These are phyloP conservation scores for Nigrospora sphaerica DNA, from an alignment of 2,329 filamentous ascomycete species.

Conservation along the genomic window DNA sequence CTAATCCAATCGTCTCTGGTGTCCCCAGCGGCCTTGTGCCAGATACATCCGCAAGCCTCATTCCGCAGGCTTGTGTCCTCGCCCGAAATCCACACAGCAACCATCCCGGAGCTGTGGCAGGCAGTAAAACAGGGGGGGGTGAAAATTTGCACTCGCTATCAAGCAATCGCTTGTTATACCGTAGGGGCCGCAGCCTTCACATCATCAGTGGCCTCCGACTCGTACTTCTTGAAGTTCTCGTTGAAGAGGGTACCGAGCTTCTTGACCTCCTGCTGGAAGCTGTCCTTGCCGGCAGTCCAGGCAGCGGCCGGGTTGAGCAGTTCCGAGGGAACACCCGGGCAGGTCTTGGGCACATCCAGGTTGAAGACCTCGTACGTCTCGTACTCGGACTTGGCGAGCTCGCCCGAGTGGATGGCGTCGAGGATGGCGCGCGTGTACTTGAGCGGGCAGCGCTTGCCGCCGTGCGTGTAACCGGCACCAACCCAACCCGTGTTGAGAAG, in stretches of 20 bases:
- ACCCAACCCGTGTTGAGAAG: slow-evolving; percentile 75
- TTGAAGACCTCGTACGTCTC: slow-evolving; percentile 97
- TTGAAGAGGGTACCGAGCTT: slow-evolving; percentile 87
- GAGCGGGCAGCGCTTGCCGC: slow-evolving; percentile 92
- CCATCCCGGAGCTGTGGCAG: background rate
- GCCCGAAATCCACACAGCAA: too few species aligned
- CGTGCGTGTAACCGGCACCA: slow-evolving; percentile 74
- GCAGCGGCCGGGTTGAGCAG: slow-evolving; percentile 90
- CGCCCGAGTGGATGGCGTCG: slow-evolving; percentile 94
- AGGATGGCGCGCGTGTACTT: slow-evolving; percentile 99
- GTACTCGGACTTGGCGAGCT: slow-evolving; percentile 87
- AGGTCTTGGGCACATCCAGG: slow-evolving; percentile 87
- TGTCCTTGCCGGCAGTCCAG: slow-evolving; percentile 76
- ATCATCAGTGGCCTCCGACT: slow-evolving; percentile 72
- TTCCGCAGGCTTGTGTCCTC: too few species aligned
- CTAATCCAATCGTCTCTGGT: too few species aligned
- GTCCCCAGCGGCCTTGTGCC: too few species aligned
- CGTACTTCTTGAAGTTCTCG: slow-evolving; percentile 97
- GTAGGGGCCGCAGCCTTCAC: slow-evolving; percentile 62
- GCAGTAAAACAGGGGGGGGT: slow-evolving; percentile 1
- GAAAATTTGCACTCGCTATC: slow-evolving; percentile 6
- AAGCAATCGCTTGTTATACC: slow-evolving; percentile 14
- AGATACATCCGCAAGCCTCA: too few species aligned
- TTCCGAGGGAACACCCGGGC: slow-evolving; percentile 82
- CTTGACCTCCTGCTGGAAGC: slow-evolving; percentile 80